Percentiles rank a stretch among this genome's conserved stretches.
These are phyloP conservation scores for Talinum fruticosum DNA, from an alignment of 148 eudicot species.

Conservation along the genomic window DNA sequence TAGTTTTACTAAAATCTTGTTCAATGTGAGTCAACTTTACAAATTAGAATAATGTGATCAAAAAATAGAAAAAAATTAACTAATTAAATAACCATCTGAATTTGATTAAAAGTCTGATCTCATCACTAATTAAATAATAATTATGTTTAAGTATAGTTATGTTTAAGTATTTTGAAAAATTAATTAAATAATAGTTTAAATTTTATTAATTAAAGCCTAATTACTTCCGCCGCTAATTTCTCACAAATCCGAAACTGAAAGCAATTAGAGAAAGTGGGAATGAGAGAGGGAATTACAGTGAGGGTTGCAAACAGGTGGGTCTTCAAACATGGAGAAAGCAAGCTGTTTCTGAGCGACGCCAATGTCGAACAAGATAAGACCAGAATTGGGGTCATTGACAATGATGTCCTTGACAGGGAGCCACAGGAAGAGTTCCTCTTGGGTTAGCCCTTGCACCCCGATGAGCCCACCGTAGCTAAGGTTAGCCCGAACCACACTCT, in stretches of 20 bases:
- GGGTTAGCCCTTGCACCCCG: slow-evolving; percentile 65
- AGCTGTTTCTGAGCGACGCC: slow-evolving; percentile 63
- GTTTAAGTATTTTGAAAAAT: no score
- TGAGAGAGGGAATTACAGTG: slow-evolving; percentile 16
- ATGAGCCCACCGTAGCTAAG: slow-evolving; percentile 62
- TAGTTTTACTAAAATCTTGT: no score
- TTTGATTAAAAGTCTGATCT: no score
- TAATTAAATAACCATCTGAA: no score
- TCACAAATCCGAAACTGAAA: not conserved
- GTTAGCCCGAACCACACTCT: slow-evolving; percentile 57
- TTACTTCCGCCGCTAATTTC: no score
- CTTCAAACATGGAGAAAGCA: slow-evolving; percentile 61
- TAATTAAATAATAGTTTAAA: no score
- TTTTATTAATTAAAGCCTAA: no score
- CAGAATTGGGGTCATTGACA: slow-evolving; percentile 59
- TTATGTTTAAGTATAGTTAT: no score
- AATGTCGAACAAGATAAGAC: slow-evolving; percentile 61
- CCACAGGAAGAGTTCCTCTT: slow-evolving; percentile 77
- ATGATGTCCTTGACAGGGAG: slow-evolving; percentile 66
- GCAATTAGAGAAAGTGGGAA: not conserved
- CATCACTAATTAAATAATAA: no score
- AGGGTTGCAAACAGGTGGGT: slow-evolving; percentile 66
- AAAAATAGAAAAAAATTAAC: no score
- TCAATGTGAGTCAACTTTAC: no score
- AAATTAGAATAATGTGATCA: no score